phyloP scores from a whole-genome alignment of 495 filamentous ascomycete genomes.

The Hypoxylon crocopeplum region DNA sequence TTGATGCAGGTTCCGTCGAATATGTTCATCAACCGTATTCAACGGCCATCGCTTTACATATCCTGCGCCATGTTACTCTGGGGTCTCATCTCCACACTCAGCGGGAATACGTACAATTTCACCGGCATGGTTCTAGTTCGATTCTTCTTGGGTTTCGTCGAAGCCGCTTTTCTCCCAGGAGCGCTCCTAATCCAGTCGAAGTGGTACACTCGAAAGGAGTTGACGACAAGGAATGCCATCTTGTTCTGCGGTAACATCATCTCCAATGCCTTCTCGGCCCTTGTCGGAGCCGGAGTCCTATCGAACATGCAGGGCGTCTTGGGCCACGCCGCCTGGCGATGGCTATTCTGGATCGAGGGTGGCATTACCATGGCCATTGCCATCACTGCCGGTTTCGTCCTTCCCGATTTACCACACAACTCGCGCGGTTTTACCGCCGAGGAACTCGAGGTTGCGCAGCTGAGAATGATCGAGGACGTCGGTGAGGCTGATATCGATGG shows the following conservation, averaged over 20 bases:
- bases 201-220: conserved; percentile 63
- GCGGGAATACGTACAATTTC: conserved; percentile 64
- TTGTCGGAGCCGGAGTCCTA: conserved; percentile 64
- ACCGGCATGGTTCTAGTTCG: conserved; percentile 66
- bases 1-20: conserved; percentile 58
- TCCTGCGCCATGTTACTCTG: conserved; percentile 67
- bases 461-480: conserved; percentile 76
- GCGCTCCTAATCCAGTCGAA: conserved; percentile 58
- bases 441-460: conserved; percentile 69
- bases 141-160: conserved; percentile 72
- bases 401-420: conserved; percentile 78
- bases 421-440: conserved; percentile 72
- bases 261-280: conserved; percentile 65
- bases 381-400: conserved; percentile 60
- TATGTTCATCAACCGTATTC: conserved; percentile 49
- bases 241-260: conserved; percentile 68
- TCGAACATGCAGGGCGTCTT: conserved; percentile 56
- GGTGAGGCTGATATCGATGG: conserved; percentile 72
- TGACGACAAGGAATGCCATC: conserved; percentile 62
- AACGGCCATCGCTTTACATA: conserved; percentile 52
- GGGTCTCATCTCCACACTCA: conserved; percentile 71
- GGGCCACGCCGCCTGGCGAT: conserved; percentile 60
- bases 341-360: conserved; percentile 81
- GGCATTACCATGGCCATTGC: conserved; percentile 55
- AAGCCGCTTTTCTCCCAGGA: conserved; percentile 55